Percentiles rank a stretch among this genome's conserved stretches.
Evolutionary conservation across 2,329 filamentous ascomycete species (phyloP).

Genomic region (Ceratocystis harringtonii): DNA sequence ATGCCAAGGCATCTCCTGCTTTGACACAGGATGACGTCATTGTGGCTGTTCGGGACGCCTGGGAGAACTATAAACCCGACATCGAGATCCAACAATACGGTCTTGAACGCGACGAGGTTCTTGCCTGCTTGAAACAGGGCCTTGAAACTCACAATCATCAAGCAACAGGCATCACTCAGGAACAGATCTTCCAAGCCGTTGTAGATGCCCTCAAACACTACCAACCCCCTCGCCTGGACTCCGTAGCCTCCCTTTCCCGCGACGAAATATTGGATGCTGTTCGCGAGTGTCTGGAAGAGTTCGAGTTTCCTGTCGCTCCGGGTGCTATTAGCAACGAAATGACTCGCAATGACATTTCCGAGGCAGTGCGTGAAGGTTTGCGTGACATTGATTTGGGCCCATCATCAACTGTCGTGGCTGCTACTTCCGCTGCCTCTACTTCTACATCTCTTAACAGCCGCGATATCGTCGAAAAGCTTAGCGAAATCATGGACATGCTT

Average conservation of each 20-base stretch:
- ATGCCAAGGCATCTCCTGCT: constrained; percentile 29
- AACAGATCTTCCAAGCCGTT: constrained; percentile 74
- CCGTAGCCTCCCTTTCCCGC: constrained; percentile 53
- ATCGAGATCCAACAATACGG: constrained; percentile 83
- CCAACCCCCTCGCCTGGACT: constrained; percentile 50
- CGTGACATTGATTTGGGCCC: constrained; percentile 34
- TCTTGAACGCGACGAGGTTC: constrained; percentile 75
- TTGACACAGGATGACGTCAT: constrained; percentile 71
- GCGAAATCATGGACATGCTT: constrained; percentile 50
- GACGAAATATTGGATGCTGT: constrained; percentile 77
- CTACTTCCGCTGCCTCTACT: constrained; percentile 17
- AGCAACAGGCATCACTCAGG: constrained; percentile 50
- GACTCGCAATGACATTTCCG: constrained; percentile 46
- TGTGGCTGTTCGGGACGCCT: constrained; percentile 73
- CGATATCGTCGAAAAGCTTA: constrained; percentile 40
- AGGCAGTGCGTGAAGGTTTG: constrained; percentile 48
- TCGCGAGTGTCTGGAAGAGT: constrained; percentile 71
- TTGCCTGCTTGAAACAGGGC: constrained; percentile 74
- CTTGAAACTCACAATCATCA: constrained; percentile 56
- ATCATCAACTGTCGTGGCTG: constrained; percentile 22
- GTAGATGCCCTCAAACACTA: constrained; percentile 77
- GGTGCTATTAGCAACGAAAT: constrained; percentile 34
- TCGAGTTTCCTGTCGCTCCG: constrained; percentile 55
- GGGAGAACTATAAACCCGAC: constrained; percentile 88
- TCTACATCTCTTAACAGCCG: constrained; percentile 25